Evolutionary conservation across 441 rosid species (phyloP).

Genomic region (Rhodomyrtus psidioides): DNA sequence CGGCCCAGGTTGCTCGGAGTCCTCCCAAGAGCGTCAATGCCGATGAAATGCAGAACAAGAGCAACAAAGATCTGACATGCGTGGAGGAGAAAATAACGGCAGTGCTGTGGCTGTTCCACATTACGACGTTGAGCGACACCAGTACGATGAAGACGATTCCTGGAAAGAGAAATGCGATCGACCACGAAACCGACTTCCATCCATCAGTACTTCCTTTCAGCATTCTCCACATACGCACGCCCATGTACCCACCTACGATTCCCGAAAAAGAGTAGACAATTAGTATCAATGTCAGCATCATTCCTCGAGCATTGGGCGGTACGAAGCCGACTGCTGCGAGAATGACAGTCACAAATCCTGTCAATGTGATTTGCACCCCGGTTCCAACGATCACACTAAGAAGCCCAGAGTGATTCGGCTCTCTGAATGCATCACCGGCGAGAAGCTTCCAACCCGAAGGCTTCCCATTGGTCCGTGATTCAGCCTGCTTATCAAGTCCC

Average conservation of each 20-base stretch:
- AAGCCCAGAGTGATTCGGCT: background rate
- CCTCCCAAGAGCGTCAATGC: slow-evolving; percentile 5
- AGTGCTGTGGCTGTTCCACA: background rate
- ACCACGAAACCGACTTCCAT: slow-evolving; percentile 2
- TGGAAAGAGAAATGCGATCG: background rate
- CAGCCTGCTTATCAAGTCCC: background rate
- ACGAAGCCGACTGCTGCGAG: slow-evolving; percentile 2
- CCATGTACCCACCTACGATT: background rate
- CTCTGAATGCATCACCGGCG: background rate
- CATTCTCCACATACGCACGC: background rate
- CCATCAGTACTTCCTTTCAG: slow-evolving; percentile 1
- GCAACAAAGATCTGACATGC: background rate
- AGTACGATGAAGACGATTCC: background rate
- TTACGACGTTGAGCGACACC: background rate
- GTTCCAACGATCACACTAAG: slow-evolving; percentile 7
- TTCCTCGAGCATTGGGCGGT: background rate
- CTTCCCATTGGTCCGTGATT: background rate
- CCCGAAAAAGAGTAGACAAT: background rate
- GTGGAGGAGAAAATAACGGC: background rate
- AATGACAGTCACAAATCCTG: background rate
- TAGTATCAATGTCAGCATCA: background rate
- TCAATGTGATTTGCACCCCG: slow-evolving; percentile 4
- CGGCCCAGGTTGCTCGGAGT: background rate
- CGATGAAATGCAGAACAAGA: slow-evolving; percentile 1
- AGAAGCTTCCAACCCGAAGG: background rate